Evolutionary conservation across 805 yeast genomes (phyloP).

Genomic region (Dipodascus albidus): DNA sequence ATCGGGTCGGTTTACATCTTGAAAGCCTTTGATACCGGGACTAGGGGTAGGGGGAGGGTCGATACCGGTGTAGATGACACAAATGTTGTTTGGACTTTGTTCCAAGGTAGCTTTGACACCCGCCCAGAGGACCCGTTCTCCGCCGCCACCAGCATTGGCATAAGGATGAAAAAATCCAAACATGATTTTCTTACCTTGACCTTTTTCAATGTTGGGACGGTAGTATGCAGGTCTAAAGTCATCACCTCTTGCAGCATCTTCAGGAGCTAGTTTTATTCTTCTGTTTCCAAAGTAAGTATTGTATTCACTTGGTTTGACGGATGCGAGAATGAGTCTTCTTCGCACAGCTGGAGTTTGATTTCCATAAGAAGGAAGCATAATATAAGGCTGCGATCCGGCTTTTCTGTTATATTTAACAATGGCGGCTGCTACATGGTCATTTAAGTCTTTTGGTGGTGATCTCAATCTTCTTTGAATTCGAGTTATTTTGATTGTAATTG

Average conservation of each 20-base stretch:
- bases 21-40: slow-evolving; percentile 30
- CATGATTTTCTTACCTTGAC: slow-evolving; percentile 29
- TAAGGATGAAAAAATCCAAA: slow-evolving; percentile 93
- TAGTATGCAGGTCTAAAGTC: neutral
- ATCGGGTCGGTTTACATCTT: neutral
- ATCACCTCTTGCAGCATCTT: neutral
- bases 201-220: slow-evolving; percentile 4
- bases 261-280: neutral
- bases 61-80: slow-evolving; percentile 57
- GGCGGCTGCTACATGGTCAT: neutral
- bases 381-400: slow-evolving; percentile 3
- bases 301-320: slow-evolving; percentile 23
- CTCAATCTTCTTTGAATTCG: slow-evolving; percentile 3
- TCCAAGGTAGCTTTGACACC: slow-evolving; percentile 65
- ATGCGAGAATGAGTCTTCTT: slow-evolving; percentile 27
- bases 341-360: slow-evolving; percentile 25
- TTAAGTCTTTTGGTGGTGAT: slow-evolving; percentile 7
- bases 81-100: slow-evolving; percentile 38
- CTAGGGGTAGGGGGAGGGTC: slow-evolving; percentile 29
- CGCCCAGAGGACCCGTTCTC: slow-evolving; percentile 93
- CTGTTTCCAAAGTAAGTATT: slow-evolving; percentile 10
- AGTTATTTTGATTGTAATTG: neutral
- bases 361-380: slow-evolving; percentile 14
- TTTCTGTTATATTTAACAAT: neutral
- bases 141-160: slow-evolving; percentile 96